Percentiles rank a stretch among this genome's conserved stretches.
These are phyloP conservation scores for Kodamaea anthophila DNA, from an alignment of 1,139 yeast genomes.

Conservation along the genomic window DNA sequence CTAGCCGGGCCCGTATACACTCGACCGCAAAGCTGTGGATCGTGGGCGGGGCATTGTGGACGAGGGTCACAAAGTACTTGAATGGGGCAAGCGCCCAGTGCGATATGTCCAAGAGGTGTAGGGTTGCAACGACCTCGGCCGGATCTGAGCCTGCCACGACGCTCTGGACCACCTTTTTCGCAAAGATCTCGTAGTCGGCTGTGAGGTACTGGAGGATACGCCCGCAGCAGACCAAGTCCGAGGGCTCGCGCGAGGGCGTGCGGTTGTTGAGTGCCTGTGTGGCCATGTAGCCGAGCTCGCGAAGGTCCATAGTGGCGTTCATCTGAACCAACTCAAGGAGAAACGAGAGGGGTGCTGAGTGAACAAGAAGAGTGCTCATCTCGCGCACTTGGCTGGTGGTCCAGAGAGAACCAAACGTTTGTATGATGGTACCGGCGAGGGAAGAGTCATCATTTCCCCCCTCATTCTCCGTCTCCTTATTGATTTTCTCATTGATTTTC, in stretches of 20 bases:
- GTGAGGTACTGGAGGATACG: slow-evolving; percentile 19
- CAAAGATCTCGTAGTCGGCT: slow-evolving; percentile 21
- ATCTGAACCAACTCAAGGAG: slow-evolving; percentile 14
- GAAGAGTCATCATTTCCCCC: background rate
- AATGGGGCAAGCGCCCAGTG: slow-evolving; percentile 28
- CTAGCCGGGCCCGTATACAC: slow-evolving; percentile 15
- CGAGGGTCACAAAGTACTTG: slow-evolving; percentile 26
- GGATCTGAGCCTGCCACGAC: slow-evolving; percentile 23
- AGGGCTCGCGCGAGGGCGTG: slow-evolving; percentile 12
- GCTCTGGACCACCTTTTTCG: slow-evolving; percentile 30
- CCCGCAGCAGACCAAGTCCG: slow-evolving; percentile 22
- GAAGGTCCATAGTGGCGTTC: slow-evolving; percentile 6
- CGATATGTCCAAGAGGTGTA: slow-evolving; percentile 17
- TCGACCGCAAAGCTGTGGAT: slow-evolving; percentile 21
- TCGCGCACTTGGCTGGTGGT: slow-evolving; percentile 16
- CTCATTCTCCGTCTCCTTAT: background rate
- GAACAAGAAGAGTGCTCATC: slow-evolving; percentile 16
- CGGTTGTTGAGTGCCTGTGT: slow-evolving; percentile 16
- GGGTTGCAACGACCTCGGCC: slow-evolving; percentile 21
- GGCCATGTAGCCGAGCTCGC: slow-evolving; percentile 12
- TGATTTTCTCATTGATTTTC: background rate
- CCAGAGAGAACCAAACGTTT: slow-evolving; percentile 10
- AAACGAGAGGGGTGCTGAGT: too few relatives aligned
- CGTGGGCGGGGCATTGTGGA: slow-evolving; percentile 31
- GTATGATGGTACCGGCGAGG: slow-evolving; percentile 13